phyloP scores from a whole-genome alignment of 345 rosid genomes.

The Brassica cretica region DNA sequence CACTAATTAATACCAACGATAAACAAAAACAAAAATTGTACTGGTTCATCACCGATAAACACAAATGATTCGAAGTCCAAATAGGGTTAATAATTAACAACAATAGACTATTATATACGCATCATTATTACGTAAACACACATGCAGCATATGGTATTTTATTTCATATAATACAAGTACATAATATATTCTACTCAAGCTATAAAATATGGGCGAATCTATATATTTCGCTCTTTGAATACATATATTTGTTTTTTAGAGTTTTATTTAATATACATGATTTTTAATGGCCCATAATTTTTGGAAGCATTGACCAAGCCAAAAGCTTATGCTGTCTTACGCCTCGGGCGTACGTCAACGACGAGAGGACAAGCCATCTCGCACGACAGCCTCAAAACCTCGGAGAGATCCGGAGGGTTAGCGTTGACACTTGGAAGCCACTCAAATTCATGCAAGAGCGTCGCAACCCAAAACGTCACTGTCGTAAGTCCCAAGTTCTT shows the following conservation, averaged over 20 bases:
- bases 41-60: background rate
- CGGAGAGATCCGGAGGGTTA: conserved; percentile 55
- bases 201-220: background rate
- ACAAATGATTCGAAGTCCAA: background rate
- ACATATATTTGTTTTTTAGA: background rate
- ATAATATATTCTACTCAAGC: background rate
- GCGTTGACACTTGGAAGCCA: conserved; percentile 49
- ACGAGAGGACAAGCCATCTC: conserved; percentile 80
- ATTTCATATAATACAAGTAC: conserved; percentile 12
- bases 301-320: conserved; percentile 11
- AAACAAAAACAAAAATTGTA: background rate
- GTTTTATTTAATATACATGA: conserved; percentile 13
- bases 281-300: background rate
- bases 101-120: no score
- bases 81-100: background rate
- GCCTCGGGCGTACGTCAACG: conserved; percentile 53
- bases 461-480: conserved; percentile 69
- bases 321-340: conserved; percentile 19
- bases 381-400: conserved; percentile 68
- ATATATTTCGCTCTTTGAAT: conserved; percentile 21
- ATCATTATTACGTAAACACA: background rate
- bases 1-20: no score
- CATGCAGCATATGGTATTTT: conserved; percentile 4
- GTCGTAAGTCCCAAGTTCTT: conserved; percentile 68
- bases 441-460: conserved; percentile 65